A percentile compares a stretch with the other conserved stretches of the same genome.
These are phyloP conservation scores for Nephelium lappaceum DNA, from an alignment of 345 rosid species.

Conservation along the genomic window DNA sequence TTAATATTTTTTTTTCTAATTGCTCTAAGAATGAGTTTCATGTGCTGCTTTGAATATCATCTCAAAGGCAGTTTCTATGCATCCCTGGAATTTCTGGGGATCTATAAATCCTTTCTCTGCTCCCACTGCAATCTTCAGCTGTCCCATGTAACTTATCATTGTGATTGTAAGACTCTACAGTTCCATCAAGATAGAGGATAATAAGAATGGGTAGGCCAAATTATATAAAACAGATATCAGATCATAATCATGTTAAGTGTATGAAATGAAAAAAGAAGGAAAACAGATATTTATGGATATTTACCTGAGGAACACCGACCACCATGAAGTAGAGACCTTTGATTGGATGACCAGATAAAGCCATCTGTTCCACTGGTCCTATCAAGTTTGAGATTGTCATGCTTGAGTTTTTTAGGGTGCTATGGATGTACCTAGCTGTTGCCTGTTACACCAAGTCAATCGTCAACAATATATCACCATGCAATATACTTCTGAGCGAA, in stretches of 20 bases:
- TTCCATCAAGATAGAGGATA: neutral
- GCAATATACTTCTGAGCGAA: neutral
- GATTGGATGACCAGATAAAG: conserved; percentile 50
- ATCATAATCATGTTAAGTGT: too few species aligned
- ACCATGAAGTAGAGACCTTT: conserved; percentile 50
- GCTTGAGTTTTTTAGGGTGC: conserved; percentile 52
- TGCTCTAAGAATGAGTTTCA: neutral
- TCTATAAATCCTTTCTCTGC: conserved; percentile 45
- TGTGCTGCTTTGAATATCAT: conserved; percentile 24
- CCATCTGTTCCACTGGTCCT: conserved; percentile 49
- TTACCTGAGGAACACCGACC: conserved; percentile 50
- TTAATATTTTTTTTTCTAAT: neutral
- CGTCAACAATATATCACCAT: neutral
- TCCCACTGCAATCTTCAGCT: conserved; percentile 31
- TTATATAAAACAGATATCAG: too few species aligned
- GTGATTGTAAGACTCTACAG: conserved; percentile 29
- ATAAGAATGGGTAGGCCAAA: neutral
- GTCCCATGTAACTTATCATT: conserved; percentile 41
- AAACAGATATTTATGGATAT: too few species aligned
- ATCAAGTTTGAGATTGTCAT: conserved; percentile 50
- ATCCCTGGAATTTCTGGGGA: conserved; percentile 19
- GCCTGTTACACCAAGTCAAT: conserved; percentile 23
- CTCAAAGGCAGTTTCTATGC: conserved; percentile 31
- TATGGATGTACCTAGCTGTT: conserved; percentile 36
- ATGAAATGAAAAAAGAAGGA: neutral